phyloP scores from a whole-genome alignment of 2,329 filamentous ascomycete genomes.

The Fusarium pseudograminearum region DNA sequence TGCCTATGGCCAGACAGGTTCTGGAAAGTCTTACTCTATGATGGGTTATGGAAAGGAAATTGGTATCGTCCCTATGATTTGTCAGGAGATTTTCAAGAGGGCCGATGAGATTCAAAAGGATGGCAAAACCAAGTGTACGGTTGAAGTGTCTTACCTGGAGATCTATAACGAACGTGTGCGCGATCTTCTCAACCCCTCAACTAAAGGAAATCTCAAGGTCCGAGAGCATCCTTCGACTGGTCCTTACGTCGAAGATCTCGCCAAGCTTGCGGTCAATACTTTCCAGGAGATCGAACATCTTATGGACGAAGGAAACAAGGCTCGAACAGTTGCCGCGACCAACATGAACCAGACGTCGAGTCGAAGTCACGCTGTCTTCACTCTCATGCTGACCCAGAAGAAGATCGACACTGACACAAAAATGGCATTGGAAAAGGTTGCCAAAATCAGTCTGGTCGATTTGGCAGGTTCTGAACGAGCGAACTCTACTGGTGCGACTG shows the following conservation, averaged over 20 bases:
- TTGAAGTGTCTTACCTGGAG: slow-evolving; percentile 98
- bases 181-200: slow-evolving; percentile 93
- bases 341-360: slow-evolving; percentile 99
- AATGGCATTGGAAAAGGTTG: slow-evolving; percentile 97
- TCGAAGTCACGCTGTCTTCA: slow-evolving; percentile 98
- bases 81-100: slow-evolving; percentile 95
- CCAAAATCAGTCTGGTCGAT: slow-evolving; percentile 98
- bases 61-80: slow-evolving; percentile 96
- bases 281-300: slow-evolving; percentile 96
- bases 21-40: slow-evolving; percentile 99
- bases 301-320: slow-evolving; percentile 99
- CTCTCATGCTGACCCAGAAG: slow-evolving; percentile 94
- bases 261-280: slow-evolving; percentile 91
- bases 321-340: slow-evolving; percentile 94
- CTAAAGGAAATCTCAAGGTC: slow-evolving; percentile 96
- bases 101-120: slow-evolving; percentile 79
- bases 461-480: slow-evolving; percentile 97
- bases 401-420: slow-evolving; percentile 90
- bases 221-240: slow-evolving; percentile 97
- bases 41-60: slow-evolving; percentile 98
- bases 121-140: slow-evolving; percentile 84
- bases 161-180: slow-evolving; percentile 99
- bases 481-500: slow-evolving; percentile 95
- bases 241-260: slow-evolving; percentile 97
- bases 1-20: slow-evolving; percentile 97